Percentiles rank a stretch among this genome's conserved stretches.
Evolutionary conservation across 2,329 filamentous ascomycete species (phyloP).

Genomic region (Myrmaecium sp.): DNA sequence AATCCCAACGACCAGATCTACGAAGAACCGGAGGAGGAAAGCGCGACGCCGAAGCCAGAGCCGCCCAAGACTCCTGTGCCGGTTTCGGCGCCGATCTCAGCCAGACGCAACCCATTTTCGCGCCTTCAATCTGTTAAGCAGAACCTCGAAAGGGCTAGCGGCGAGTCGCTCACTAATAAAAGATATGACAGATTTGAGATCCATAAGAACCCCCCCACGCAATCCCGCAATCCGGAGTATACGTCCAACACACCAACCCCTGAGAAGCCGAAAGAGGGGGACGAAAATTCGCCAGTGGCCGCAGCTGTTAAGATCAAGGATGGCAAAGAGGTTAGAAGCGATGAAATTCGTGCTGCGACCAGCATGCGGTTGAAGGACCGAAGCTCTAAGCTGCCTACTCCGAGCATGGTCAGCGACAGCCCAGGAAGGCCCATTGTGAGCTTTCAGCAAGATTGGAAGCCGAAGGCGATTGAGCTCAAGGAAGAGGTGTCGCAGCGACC

Average conservation of each 20-base stretch:
- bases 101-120: conserved; percentile 50
- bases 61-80: conserved; percentile 7
- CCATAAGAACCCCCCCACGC: conserved; percentile 65
- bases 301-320: conserved; percentile 44
- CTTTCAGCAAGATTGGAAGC: conserved; percentile 74
- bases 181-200: conserved; percentile 48
- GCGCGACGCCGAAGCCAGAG: conserved; percentile 9
- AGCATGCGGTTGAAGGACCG: conserved; percentile 78
- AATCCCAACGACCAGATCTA: conserved; percentile 67
- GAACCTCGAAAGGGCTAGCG: conserved; percentile 25
- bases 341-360: conserved; percentile 81
- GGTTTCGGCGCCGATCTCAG: conserved; percentile 31
- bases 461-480: conserved; percentile 57
- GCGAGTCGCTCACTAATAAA: conserved; percentile 27
- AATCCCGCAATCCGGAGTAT: conserved; percentile 69
- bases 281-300: conserved; percentile 13
- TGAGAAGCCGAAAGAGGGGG: conserved; percentile 2
- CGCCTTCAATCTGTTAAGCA: conserved; percentile 39
- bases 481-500: conserved; percentile 22
- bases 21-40: conserved; percentile 61
- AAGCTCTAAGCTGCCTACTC: conserved; percentile 72
- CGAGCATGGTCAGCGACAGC: conserved; percentile 77
- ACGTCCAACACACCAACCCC: conserved; percentile 39
- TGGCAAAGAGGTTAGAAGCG: conserved; percentile 64
- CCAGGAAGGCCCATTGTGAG: conserved; percentile 91